Base-by-base conservation (phyloP, 805 yeast species). In the Ogataea methylovora region DNA sequence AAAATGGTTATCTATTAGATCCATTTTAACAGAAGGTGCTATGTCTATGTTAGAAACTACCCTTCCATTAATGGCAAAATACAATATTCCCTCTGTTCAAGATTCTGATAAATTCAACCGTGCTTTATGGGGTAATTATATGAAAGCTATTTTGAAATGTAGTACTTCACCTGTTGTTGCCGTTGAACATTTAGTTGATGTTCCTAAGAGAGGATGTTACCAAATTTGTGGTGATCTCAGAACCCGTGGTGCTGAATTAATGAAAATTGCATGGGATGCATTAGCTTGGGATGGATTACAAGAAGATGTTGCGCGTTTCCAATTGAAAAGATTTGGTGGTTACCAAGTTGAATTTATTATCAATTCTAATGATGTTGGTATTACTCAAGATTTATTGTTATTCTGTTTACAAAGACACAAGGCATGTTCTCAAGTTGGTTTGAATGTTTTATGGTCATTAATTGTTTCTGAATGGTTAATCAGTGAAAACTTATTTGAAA, bases 1-100 rank as follows among this genome's bases (percentile, higher is more conserved):
- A 21, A 78, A 74, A 45, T 86, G 95, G 95, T 55, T 84, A 6
- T 79, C 92, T 0, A 55, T 84, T 17, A 69, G 75, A 38, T 70
- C 83, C 0, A 43, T 77, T 40, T 56, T 78, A 15, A 63, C 72
- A 23, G 79, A 79, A 42, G 71, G 78, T 18, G 56, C 78, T 30
- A 61, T 78, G 35, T 62, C 69, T 27, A 58, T 76, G 3, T 58
- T 80, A 38, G 79, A 71, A 44, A 56, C 79, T 44, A 52, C 76
- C 27, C 62, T 67, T 35, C 74, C 74, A 19, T 57, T 68, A 33
- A 56, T 81, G 60, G 54, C 70, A 5, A 45, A 50, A 8, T 64
- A 66, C 33, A 70, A 71, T 44, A 62, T 77, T 29, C 87, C 90
- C 2, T 48, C 63, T 3, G 58, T 65, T 9, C 68, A 66, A 5